These are phyloP conservation scores for Ophiostoma quercus DNA, from an alignment of 2,329 filamentous ascomycete species.

Conservation along the genomic window DNA sequence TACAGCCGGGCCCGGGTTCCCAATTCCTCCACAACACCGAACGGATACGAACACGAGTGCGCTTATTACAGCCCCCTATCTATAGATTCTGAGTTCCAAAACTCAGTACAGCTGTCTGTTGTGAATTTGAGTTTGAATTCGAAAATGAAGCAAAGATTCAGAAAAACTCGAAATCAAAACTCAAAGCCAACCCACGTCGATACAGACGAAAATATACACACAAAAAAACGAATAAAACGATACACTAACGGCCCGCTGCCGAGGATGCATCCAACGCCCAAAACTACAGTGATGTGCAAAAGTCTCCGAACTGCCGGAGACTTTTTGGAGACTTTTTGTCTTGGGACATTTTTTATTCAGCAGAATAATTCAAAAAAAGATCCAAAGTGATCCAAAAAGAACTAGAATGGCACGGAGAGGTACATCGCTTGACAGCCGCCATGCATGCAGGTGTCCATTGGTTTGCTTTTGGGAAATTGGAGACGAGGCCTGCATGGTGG, in stretches of 20 bases:
- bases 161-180: neutral
- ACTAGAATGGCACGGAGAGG: no score
- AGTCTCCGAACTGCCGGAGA: constrained; percentile 9
- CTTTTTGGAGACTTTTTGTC: constrained; percentile 10
- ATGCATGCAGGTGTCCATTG: no score
- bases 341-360: neutral
- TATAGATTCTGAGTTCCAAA: no score
- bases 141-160: neutral
- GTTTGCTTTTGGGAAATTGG: no score
- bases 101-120: no score
- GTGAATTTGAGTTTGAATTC: no score
- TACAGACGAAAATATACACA: neutral
- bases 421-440: no score
- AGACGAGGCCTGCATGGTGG: no score
- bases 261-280: neutral
- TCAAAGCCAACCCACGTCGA: neutral
- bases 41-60: constrained; percentile 23
- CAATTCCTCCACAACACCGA: constrained; percentile 16
- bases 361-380: neutral
- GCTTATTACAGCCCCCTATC: constrained; percentile 15
- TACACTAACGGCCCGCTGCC: neutral
- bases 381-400: no score
- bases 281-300: constrained; percentile 6
- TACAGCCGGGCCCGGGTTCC: neutral
- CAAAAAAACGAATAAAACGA: neutral